phyloP scores from a whole-genome alignment of 495 filamentous ascomycete species.

The Lasiosphaeria ovina region DNA sequence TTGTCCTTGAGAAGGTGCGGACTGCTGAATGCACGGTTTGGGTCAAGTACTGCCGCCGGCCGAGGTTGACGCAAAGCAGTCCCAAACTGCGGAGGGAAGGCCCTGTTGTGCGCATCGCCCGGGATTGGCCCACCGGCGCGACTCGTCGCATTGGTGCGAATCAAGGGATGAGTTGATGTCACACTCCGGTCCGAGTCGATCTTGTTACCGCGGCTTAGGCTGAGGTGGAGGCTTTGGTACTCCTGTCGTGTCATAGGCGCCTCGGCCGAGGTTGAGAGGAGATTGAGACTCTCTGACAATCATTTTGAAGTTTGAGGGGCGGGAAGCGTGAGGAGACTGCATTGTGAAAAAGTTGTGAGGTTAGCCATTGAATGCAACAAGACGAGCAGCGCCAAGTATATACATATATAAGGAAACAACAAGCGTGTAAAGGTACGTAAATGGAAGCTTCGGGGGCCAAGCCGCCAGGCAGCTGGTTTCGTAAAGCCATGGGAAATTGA shows the following conservation, averaged over 20 bases:
- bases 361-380: slow-evolving; percentile 22
- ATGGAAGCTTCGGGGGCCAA: slow-evolving; percentile 13
- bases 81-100: no score
- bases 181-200: slow-evolving; percentile 2
- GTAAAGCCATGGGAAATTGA: slow-evolving; percentile 13
- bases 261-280: slow-evolving; percentile 52
- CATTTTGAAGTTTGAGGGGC: slow-evolving; percentile 37
- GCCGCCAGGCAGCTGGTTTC: slow-evolving; percentile 15
- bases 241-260: slow-evolving; percentile 58
- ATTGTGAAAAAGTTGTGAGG: slow-evolving; percentile 5
- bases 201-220: slow-evolving; percentile 49
- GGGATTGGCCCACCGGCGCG: background rate
- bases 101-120: no score
- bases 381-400: background rate
- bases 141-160: slow-evolving; percentile 14
- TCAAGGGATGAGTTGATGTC: slow-evolving; percentile 20
- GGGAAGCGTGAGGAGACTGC: slow-evolving; percentile 1
- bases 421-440: background rate
- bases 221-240: slow-evolving; percentile 53
- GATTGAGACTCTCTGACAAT: slow-evolving; percentile 43
- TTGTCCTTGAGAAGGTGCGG: no score
- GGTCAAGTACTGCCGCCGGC: background rate
- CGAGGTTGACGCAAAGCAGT: no score
- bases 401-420: background rate
- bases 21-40: background rate